These are phyloP conservation scores for Arabidopsis lyrata DNA, from an alignment of 441 rosid genomes.

Conservation along the genomic window DNA sequence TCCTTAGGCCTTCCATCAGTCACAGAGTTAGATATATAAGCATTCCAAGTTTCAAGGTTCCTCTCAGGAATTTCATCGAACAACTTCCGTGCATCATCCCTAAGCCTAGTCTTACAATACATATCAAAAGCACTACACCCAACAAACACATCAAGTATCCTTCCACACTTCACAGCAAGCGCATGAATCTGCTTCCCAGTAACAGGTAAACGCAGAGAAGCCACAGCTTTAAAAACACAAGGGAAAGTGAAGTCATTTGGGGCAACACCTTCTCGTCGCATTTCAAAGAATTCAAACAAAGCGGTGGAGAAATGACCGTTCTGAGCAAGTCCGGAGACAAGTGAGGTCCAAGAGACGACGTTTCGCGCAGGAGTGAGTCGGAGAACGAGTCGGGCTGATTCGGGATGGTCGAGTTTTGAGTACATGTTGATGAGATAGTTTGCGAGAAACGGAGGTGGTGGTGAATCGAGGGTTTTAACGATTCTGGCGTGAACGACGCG, in stretches of 20 bases:
- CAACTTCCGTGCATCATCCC: conserved; percentile 62
- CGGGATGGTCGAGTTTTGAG: conserved; percentile 72
- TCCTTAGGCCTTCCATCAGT: conserved; percentile 53
- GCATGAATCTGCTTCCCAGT: conserved; percentile 73
- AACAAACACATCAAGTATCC: conserved; percentile 62
- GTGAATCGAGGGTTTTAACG: conserved; percentile 55
- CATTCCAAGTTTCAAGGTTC: conserved; percentile 77
- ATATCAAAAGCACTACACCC: conserved; percentile 85
- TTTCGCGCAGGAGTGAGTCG: conserved; percentile 63
- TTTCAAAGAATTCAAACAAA: conserved; percentile 55
- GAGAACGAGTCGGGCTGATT: conserved; percentile 67
- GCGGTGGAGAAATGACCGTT: conserved; percentile 66
- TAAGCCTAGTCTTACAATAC: conserved; percentile 66
- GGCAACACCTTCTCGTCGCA: conserved; percentile 62
- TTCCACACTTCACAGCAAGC: conserved; percentile 66
- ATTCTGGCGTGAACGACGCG: conserved; percentile 68
- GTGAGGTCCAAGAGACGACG: conserved; percentile 85
- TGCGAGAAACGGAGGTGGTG: conserved; percentile 61
- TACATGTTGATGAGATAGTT: conserved; percentile 76
- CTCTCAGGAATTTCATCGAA: conserved; percentile 86
- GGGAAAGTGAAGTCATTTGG: conserved; percentile 92
- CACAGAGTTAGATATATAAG: conserved; percentile 75
- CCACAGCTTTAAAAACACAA: conserved; percentile 78
- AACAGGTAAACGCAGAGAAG: conserved; percentile 50
- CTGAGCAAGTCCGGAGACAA: conserved; percentile 70